Conservation (phyloP, 1,284 basidiomycete genomes). For the Ustilago xerochloae region DNA sequence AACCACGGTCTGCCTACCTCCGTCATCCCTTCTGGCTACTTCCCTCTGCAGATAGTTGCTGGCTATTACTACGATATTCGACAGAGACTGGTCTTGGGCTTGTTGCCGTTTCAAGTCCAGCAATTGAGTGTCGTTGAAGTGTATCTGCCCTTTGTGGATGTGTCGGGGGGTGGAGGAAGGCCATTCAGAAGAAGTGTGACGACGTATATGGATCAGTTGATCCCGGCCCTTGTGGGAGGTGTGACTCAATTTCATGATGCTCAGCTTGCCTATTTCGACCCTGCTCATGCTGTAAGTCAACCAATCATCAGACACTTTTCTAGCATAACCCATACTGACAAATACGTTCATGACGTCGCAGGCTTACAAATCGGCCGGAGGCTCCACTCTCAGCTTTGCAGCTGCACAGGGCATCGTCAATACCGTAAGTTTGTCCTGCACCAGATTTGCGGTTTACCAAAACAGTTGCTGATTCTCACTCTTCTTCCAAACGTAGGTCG, state of each 20-base stretch:
- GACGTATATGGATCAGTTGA: constrained; percentile 20
- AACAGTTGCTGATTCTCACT: too few species aligned
- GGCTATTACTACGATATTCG: constrained; percentile 27
- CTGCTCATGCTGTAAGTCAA: constrained; percentile 14
- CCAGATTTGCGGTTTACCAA: too few species aligned
- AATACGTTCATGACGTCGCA: not conserved
- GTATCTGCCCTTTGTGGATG: constrained; percentile 21
- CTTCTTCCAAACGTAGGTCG: constrained; percentile 1
- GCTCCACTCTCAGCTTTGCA: constrained; percentile 7
- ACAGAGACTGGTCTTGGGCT: constrained; percentile 1
- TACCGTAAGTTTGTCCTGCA: not conserved
- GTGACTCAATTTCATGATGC: constrained; percentile 11
- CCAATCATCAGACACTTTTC: not conserved
- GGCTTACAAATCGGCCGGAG: constrained; percentile 19
- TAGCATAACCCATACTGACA: not conserved
- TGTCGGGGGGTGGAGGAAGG: constrained; percentile 12
- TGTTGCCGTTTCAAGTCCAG: constrained; percentile 17
- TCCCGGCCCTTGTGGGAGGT: constrained; percentile 14
- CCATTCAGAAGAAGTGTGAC: constrained; percentile 14
- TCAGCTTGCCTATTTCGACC: constrained; percentile 25
- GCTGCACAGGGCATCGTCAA: constrained; percentile 20
- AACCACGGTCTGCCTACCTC: constrained; percentile 14
- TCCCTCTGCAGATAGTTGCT: constrained; percentile 9
- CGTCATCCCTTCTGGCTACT: constrained; percentile 18
- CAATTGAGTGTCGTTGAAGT: constrained; percentile 16